phyloP scores from a whole-genome alignment of 2,329 filamentous ascomycete species.

The Talaromyces islandicus region DNA sequence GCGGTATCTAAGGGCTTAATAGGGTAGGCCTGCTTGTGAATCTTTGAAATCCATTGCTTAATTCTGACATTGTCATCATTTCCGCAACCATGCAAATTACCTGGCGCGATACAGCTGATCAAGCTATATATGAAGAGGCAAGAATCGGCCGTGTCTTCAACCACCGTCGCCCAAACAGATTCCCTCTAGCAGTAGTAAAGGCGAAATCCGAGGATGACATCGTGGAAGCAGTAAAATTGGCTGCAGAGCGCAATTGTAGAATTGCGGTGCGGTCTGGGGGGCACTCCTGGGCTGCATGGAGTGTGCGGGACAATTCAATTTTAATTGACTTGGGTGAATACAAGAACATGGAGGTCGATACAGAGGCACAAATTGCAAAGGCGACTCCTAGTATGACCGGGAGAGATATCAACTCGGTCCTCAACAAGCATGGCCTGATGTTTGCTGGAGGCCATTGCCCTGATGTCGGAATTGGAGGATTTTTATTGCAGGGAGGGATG shows the following conservation, averaged over 20 bases:
- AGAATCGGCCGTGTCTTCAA: conserved; percentile 39
- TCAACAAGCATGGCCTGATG: background rate
- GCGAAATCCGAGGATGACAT: conserved; percentile 29
- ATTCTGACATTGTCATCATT: background rate
- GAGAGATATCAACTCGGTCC: background rate
- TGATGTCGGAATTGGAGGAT: background rate
- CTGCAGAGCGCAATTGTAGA: conserved; percentile 23
- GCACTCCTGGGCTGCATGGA: conserved; percentile 38
- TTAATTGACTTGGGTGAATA: background rate
- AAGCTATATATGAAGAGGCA: conserved; percentile 24
- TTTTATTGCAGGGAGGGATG: background rate
- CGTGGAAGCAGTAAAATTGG: conserved; percentile 29
- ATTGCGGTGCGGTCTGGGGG: conserved; percentile 43
- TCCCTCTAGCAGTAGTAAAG: conserved; percentile 35
- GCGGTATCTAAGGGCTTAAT: background rate
- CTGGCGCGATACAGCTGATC: background rate
- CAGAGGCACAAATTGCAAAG: background rate
- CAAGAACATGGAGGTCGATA: background rate
- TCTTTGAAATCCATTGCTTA: background rate
- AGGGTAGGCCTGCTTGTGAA: background rate
- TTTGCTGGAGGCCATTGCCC: conserved; percentile 1
- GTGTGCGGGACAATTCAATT: background rate
- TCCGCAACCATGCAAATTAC: background rate
- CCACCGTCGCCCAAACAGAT: conserved; percentile 28
- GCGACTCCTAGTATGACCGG: background rate